Evolutionary conservation across 768 basidiomycete genomes (phyloP), one percentile per base, ranked within the genome.

Genomic region (Mrakia blollopis): DNA sequence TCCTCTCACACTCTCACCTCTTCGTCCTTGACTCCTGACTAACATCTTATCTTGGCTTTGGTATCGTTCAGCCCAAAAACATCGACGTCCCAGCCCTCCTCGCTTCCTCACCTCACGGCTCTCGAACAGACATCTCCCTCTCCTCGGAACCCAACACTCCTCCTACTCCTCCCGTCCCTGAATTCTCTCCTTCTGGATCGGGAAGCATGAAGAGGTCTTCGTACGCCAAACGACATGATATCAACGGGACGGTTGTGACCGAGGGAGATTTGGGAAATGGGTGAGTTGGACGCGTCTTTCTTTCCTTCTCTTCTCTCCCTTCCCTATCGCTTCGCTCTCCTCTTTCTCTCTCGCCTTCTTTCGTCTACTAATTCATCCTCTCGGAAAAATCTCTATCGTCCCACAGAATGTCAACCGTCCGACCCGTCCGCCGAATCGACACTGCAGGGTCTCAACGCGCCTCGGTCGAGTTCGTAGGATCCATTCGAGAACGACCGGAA

Each of bases 341-440:
- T 1, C 4, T 0, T 54, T 10, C 8, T 28, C 50, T 30, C 4
- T 14, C n/a, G 44, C 21, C 1, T 52, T 11, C 41, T 47, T 14
- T 47, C 44, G 44, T 47, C 14, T 2, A 7, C 14, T 47, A n/a
- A n/a, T n/a, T n/a, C n/a, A n/a, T n/a, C n/a, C n/a, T n/a, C n/a
- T n/a, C n/a, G n/a, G n/a, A n/a, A n/a, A n/a, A n/a, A n/a, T n/a
- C n/a, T n/a, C n/a, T n/a, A n/a, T n/a, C n/a, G n/a, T 11, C 39
- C 16, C 25, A 18, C 69, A 84, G 83, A 8, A 86, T 92, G 63
- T 92, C 92, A 80, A 98, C 95, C 1, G 93, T 98, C 80, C 88
- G 94, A 72, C 94, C 95, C 0, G 89, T 96, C 78, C 96, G 95
- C 87, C 93, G 92, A 81, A 90, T 96, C 41, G 94, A 97, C 82